phyloP scores from a whole-genome alignment of 2,329 filamentous ascomycete genomes.

The Calonectria leucothoes region DNA sequence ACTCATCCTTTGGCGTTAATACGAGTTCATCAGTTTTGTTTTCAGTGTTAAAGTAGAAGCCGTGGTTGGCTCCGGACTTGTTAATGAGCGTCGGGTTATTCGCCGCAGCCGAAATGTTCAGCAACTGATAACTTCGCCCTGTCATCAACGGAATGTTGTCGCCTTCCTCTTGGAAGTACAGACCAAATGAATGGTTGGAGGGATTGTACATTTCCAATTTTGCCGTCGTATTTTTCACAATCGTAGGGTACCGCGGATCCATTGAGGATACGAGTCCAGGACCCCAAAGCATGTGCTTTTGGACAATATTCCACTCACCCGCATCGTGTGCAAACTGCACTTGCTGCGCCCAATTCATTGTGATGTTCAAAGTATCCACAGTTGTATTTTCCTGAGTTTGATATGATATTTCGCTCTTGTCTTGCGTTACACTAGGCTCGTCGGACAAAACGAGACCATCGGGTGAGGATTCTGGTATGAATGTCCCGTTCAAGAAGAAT shows the following conservation, averaged over 20 bases:
- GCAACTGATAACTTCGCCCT: slow-evolving; percentile 4
- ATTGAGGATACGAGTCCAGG: slow-evolving; percentile 12
- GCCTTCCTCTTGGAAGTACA: not conserved
- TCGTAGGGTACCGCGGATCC: not conserved
- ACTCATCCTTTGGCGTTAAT: slow-evolving; percentile 1
- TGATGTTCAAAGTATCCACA: not conserved
- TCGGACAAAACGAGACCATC: not conserved
- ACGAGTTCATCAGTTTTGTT: not conserved
- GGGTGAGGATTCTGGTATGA: not conserved
- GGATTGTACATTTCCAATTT: not conserved
- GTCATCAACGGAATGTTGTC: slow-evolving; percentile 10
- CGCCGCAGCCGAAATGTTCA: not conserved
- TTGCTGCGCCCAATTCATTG: slow-evolving; percentile 3
- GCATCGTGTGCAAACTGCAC: slow-evolving; percentile 3
- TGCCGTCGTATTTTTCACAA: not conserved
- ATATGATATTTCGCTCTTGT: not conserved
- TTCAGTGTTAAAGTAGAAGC: slow-evolving; percentile 4
- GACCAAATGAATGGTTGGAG: not conserved
- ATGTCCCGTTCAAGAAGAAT: slow-evolving; percentile 4
- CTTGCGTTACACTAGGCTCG: not conserved
- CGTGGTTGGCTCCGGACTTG: not conserved
- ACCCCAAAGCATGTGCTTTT: slow-evolving; percentile 1
- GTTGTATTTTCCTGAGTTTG: not conserved
- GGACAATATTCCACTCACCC: slow-evolving; percentile 10
- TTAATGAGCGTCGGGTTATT: not conserved